Base-by-base conservation (phyloP, 2,329 filamentous ascomycete genomes). In the Ceratocystis diversiconidia region DNA sequence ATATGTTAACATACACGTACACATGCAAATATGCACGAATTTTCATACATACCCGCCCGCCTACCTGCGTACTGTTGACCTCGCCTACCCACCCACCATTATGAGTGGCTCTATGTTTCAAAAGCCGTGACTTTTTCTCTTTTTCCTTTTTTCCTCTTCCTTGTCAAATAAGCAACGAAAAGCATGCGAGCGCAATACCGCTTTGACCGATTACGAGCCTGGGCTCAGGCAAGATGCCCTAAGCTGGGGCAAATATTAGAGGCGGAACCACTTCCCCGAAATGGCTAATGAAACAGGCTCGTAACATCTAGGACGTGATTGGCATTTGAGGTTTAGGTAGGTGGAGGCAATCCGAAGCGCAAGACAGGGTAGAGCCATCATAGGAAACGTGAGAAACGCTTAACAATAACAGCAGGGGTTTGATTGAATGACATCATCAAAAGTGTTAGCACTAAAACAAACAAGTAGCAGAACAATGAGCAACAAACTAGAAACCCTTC, bases 231-330 rank as follows among this genome's bases (percentile, higher is more conserved):
- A 57, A 32, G 32, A 59, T 59, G 52, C 52, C 52, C 52, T 30
- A 59, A 25, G 17, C 52, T 25, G 28, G 28, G 52, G 52, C 52
- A 59, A 59, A 32, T 30, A 59, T 32, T 59, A 32, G 25, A 59
- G 22, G 52, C 52, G 52, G 52, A 59, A 59, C 25, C 12, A 32
- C 52, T 32, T 59, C 52, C 52, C 52, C 52, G 52, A 59, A 59
- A 59, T 59, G 52, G 52, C 52, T 3, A 59, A 59, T 59, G 52
- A 59, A 59, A 59, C 52, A 59, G 52, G 28, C 52, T 32, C 52
- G 52, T 59, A 59, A 59, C 52, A 30, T 59, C 52, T 59, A 59
- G 7, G 28, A 59, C 52, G 28, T 59, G 52, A 59, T 59, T 59
- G 52, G 52, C 52, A 59, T n/a, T 59, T 32, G 52, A 32, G 52